These are phyloP conservation scores for Hymenotorrendiella dingleyae DNA, from an alignment of 2,329 filamentous ascomycete species.

Conservation along the genomic window DNA sequence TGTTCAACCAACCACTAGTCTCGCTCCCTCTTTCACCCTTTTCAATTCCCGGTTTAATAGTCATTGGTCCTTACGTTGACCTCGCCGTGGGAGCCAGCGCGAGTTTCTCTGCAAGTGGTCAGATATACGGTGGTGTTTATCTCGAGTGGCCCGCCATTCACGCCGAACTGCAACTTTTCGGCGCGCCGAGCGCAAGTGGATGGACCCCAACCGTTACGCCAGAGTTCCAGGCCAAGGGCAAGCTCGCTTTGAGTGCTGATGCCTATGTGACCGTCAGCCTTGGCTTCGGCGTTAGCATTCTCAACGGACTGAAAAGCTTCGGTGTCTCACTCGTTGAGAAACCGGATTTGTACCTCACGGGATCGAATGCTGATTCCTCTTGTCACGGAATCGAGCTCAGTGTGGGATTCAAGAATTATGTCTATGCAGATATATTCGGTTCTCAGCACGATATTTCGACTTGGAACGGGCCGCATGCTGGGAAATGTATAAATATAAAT, in stretches of 20 bases:
- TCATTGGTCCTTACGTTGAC: conserved; percentile 7
- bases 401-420: conserved; percentile 5
- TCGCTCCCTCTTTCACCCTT: conserved; percentile 6
- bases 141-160: conserved; percentile 6
- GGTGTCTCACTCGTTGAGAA: conserved; percentile 6
- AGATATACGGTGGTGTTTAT: conserved; percentile 3
- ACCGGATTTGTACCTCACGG: conserved; percentile 4
- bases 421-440: conserved; percentile 7
- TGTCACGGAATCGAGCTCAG: conserved; percentile 3
- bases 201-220: not conserved
- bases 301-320: conserved; percentile 6
- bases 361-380: not conserved
- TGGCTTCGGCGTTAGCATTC: conserved; percentile 7
- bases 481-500: conserved; percentile 2
- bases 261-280: conserved; percentile 3
- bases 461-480: conserved; percentile 4
- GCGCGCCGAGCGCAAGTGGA: conserved; percentile 5
- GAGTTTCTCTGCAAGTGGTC: not conserved
- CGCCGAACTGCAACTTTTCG: conserved; percentile 6
- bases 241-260: not conserved
- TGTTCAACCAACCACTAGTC: conserved; percentile 2
- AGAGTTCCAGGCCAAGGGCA: conserved; percentile 2
- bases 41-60: conserved; percentile 6
- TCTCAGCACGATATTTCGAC: conserved; percentile 1
- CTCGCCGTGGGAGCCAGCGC: conserved; percentile 8